Base-by-base conservation (phyloP, 1,284 basidiomycete genomes). In the Trametes hirsuta region DNA sequence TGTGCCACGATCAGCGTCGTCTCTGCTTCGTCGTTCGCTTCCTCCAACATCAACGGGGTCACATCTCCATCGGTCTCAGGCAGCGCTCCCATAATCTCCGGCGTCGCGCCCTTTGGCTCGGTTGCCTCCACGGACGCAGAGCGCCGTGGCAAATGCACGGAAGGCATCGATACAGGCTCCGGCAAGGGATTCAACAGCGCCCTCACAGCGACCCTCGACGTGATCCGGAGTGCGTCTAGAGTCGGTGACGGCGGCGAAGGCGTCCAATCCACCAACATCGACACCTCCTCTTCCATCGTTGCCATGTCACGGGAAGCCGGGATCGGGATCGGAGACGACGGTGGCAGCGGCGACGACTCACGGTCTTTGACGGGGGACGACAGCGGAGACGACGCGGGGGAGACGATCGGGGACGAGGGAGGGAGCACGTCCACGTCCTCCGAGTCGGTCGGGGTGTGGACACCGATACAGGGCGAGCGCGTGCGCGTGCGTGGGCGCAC, bases 171-270 rank as follows among this genome's bases (percentile, higher is more conserved):
- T 25, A 14, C n/a, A 5, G 54, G 50, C 14, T 54, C 50, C 4
- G 56, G 55, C 14, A 37, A 25, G 8, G 61, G 64, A 44, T 66
- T 63, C 24, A 63, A 45, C 56, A 66, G 18, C 21, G 61, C 61
- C 5, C 59, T 25, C 35, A 66, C 41, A 6, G 64, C 15, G 18
- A 61, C 56, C 12, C 58, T 35, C 35, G 64, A 65, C 47, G 61
- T 63, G 49, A 65, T 63, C 12, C 64, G 58, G 12, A 61, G 49
- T 47, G 59, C 61, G 36, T 61, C 58, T 22, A 66, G 47, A 2
- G 64, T 66, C 5, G 64, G 64, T 18, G 64, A 66, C 4, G 64
- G 64, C 4, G 64, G 64, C 3, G 61, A 63, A 4, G 64, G 61
- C 42, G 47, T 44, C 22, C 60, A 14, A 9, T 61, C 63, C 11